Evolutionary conservation across 202 grass and related monocot species (phyloP).

Genomic region (Setaria italica): DNA sequence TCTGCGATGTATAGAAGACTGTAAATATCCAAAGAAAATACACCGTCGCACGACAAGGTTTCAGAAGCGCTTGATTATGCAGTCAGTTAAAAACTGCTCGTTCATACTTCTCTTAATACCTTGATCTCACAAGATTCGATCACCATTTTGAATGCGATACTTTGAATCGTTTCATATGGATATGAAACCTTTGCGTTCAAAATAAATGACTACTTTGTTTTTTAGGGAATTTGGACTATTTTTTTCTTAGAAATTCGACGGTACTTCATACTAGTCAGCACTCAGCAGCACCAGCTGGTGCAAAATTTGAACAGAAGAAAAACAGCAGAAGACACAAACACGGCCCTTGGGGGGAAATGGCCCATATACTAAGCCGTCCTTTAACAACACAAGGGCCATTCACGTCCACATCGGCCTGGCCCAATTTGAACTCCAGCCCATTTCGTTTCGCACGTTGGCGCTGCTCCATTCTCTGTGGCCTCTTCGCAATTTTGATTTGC

Average conservation of each 20-base stretch:
- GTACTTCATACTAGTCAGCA: too few relatives aligned
- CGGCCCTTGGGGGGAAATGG: too few relatives aligned
- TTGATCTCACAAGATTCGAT: neutral
- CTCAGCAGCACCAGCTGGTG: neutral
- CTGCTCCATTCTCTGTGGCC: neutral
- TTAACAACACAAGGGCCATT: too few relatives aligned
- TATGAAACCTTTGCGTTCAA: neutral
- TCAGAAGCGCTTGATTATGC: neutral
- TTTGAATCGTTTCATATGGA: too few relatives aligned
- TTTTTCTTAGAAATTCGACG: neutral
- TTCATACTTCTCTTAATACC: neutral
- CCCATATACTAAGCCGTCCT: neutral
- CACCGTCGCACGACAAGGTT: neutral
- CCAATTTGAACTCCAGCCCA: neutral
- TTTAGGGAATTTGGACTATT: neutral
- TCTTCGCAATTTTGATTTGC: neutral
- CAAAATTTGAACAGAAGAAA: neutral
- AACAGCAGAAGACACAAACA: neutral
- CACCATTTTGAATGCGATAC: neutral
- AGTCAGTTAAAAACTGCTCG: neutral
- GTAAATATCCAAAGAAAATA: neutral
- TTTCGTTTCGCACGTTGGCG: neutral
- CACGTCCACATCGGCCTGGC: neutral
- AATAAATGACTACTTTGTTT: neutral
- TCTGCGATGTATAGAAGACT: neutral